A percentile compares a stretch with the other conserved stretches of the same genome.
phyloP scores from a whole-genome alignment of 1,139 yeast species.

The Debaryomyces sp. region DNA sequence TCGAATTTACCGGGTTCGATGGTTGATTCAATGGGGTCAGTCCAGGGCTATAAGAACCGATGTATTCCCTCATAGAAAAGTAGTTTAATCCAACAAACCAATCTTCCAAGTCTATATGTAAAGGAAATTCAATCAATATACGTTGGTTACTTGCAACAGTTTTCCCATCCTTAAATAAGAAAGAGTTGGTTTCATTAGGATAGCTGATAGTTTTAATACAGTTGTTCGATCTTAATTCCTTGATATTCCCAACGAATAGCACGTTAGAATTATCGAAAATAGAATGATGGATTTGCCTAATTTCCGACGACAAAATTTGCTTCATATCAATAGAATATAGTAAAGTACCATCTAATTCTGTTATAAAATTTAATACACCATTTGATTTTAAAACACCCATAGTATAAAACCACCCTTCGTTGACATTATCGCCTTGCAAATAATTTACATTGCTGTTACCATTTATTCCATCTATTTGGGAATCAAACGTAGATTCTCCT shows the following conservation, averaged over 20 bases:
- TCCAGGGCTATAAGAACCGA: slow-evolving; percentile 37
- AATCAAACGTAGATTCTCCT: slow-evolving; percentile 7
- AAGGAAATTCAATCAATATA: slow-evolving; percentile 63
- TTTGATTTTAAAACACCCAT: slow-evolving; percentile 72
- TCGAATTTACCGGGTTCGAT: background rate
- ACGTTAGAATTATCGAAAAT: slow-evolving; percentile 63
- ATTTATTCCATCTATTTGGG: slow-evolving; percentile 5
- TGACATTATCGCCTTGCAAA: slow-evolving; percentile 20
- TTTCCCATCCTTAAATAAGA: slow-evolving; percentile 39
- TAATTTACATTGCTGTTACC: slow-evolving; percentile 2
- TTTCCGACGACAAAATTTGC: slow-evolving; percentile 60
- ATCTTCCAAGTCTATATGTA: slow-evolving; percentile 75
- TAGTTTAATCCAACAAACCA: slow-evolving; percentile 79
- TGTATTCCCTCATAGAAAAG: slow-evolving; percentile 64
- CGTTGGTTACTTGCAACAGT: slow-evolving; percentile 38
- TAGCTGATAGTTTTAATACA: slow-evolving; percentile 36
- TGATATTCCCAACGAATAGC: slow-evolving; percentile 58
- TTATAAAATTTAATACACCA: slow-evolving; percentile 65
- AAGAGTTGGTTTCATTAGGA: slow-evolving; percentile 24
- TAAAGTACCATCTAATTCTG: slow-evolving; percentile 69
- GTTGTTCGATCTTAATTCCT: slow-evolving; percentile 53
- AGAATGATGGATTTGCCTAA: slow-evolving; percentile 69
- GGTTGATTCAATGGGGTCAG: slow-evolving; percentile 19
- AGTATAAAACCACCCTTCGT: slow-evolving; percentile 74
- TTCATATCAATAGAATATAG: slow-evolving; percentile 65